Percentiles rank a stretch among this genome's conserved stretches.
These are phyloP conservation scores for Mycosphaerelloides madeirae DNA, from an alignment of 2,329 filamentous ascomycete species.

Conservation along the genomic window DNA sequence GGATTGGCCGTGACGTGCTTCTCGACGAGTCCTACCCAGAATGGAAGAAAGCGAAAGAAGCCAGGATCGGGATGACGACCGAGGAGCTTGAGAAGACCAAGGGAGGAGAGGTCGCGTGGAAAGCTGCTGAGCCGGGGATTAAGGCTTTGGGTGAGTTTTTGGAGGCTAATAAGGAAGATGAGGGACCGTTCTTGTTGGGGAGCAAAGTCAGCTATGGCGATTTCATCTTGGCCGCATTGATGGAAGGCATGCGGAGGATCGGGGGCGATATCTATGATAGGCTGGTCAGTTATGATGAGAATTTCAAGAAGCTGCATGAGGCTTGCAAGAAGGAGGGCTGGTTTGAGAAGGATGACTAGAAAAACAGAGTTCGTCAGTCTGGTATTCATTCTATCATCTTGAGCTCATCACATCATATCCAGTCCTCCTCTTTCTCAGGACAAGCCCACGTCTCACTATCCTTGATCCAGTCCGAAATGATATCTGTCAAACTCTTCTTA, in stretches of 20 bases:
- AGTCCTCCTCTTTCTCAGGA: constrained; percentile 4
- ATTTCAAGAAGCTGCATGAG: constrained; percentile 14
- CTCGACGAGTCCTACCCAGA: constrained; percentile 25
- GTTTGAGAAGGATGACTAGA: constrained; percentile 8
- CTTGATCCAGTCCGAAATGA: constrained; percentile 57
- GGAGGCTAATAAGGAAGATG: constrained; percentile 19
- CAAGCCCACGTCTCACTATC: constrained; percentile 47
- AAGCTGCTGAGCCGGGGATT: constrained; percentile 16
- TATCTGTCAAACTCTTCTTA: constrained; percentile 51
- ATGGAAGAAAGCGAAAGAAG: constrained; percentile 14
- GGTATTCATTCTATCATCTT: too few relatives aligned
- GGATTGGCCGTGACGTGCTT: constrained; percentile 16
- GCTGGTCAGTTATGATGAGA: constrained; percentile 3
- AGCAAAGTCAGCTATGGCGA: constrained; percentile 24
- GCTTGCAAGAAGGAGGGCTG: constrained; percentile 16
- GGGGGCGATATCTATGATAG: constrained; percentile 15
- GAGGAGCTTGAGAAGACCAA: constrained; percentile 27
- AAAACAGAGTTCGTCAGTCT: too few relatives aligned
- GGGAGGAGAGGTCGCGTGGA: constrained; percentile 23
- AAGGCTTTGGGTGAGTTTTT: constrained; percentile 15
- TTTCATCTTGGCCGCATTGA: constrained; percentile 21
- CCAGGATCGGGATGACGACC: constrained; percentile 17
- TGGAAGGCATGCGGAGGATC: constrained; percentile 19
- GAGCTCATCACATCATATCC: too few relatives aligned
- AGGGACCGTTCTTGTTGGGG: constrained; percentile 23